These are phyloP conservation scores for Talaromyces sp. DNA, from an alignment of 2,329 filamentous ascomycete species.

Conservation along the genomic window DNA sequence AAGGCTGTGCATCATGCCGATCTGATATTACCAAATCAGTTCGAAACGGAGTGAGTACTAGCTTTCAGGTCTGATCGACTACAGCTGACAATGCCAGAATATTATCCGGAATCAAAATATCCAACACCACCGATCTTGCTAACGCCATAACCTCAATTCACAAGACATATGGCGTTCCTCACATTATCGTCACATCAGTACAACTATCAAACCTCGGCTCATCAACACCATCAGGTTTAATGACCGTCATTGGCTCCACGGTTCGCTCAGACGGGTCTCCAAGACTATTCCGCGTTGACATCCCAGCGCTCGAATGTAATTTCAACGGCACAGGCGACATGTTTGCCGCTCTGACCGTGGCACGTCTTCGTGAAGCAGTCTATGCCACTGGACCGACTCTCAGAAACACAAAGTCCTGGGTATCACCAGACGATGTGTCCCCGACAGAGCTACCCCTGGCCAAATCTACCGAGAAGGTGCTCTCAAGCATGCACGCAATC, in stretches of 20 bases:
- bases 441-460: slow-evolving; percentile 77
- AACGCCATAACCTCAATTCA: slow-evolving; percentile 77
- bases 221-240: slow-evolving; percentile 43
- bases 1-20: slow-evolving; percentile 76
- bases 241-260: slow-evolving; percentile 76
- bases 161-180: slow-evolving; percentile 71
- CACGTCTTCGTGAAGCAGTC: slow-evolving; percentile 81
- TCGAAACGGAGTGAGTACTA: slow-evolving; percentile 81
- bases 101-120: slow-evolving; percentile 80
- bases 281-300: slow-evolving; percentile 83
- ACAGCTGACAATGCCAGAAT: slow-evolving; percentile 53
- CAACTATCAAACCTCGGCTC: slow-evolving; percentile 57
- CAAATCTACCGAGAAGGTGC: slow-evolving; percentile 76
- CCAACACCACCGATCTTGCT: slow-evolving; percentile 68
- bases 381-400: slow-evolving; percentile 47
- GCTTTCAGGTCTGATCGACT: not conserved
- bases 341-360: slow-evolving; percentile 90
- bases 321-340: slow-evolving; percentile 98
- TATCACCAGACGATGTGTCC: slow-evolving; percentile 68
- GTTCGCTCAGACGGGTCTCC: slow-evolving; percentile 62
- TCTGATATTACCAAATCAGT: slow-evolving; percentile 92
- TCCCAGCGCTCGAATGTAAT: slow-evolving; percentile 86
- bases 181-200: slow-evolving; percentile 90
- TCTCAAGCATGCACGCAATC: slow-evolving; percentile 90
- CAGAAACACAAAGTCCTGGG: slow-evolving; percentile 63